phyloP scores from a whole-genome alignment of 1,284 basidiomycete species.

The Sporisorium exsertum region DNA sequence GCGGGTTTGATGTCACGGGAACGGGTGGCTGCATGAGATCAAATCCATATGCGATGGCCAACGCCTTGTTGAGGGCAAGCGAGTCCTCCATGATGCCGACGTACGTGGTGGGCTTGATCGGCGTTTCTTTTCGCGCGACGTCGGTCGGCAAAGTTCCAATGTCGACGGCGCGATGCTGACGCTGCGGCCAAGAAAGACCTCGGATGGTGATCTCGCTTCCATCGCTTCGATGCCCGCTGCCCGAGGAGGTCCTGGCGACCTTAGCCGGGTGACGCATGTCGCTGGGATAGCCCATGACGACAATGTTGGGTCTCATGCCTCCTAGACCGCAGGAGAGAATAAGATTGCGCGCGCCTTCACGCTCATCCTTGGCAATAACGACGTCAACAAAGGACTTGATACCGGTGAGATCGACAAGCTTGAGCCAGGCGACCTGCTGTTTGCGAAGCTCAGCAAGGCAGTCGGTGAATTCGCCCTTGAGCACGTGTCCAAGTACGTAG shows the following conservation, averaged over 20 bases:
- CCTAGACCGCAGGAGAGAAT: conserved; percentile 66
- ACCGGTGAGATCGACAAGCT: conserved; percentile 67
- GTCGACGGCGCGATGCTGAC: conserved; percentile 38
- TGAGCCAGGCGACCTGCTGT: conserved; percentile 68
- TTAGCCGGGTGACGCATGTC: conserved; percentile 57
- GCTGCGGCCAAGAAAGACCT: conserved; percentile 42
- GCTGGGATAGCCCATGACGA: conserved; percentile 66
- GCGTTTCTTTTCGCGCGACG: conserved; percentile 60
- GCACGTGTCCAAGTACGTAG: conserved; percentile 66
- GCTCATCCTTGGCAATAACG: conserved; percentile 66
- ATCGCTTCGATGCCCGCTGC: conserved; percentile 40
- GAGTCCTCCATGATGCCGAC: conserved; percentile 69
- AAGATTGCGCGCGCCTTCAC: conserved; percentile 66
- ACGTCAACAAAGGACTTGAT: conserved; percentile 68
- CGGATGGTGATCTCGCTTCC: conserved; percentile 63
- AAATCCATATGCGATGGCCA: conserved; percentile 67
- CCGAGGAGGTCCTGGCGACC: conserved; percentile 24
- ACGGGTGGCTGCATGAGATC: conserved; percentile 59
- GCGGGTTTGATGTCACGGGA: conserved; percentile 21
- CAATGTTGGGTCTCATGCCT: conserved; percentile 68
- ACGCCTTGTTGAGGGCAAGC: conserved; percentile 67
- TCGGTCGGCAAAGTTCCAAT: conserved; percentile 62
- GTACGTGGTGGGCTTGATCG: conserved; percentile 61
- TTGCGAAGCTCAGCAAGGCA: conserved; percentile 65
- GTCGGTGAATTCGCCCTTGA: conserved; percentile 67